phyloP scores from a whole-genome alignment of 331 rosid species.

The Quercus phellos region DNA sequence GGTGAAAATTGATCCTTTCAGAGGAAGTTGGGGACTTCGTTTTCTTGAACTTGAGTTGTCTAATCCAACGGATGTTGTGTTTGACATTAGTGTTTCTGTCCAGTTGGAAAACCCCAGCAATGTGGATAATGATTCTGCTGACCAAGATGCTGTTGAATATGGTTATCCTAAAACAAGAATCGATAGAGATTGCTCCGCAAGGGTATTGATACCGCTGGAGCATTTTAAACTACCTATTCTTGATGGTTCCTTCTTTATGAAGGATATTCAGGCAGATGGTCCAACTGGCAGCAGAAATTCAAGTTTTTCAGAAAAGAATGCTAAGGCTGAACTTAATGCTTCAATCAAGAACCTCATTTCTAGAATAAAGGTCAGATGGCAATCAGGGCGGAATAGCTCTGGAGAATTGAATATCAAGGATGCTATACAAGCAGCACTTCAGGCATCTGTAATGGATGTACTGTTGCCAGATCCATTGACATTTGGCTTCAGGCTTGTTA shows the following conservation, averaged over 20 bases:
- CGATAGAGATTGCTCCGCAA: conserved; percentile 87
- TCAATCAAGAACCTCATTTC: conserved; percentile 88
- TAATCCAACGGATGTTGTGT: conserved; percentile 86
- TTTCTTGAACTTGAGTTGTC: conserved; percentile 89
- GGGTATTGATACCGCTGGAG: conserved; percentile 94
- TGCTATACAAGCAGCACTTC: conserved; percentile 91
- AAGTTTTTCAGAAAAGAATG: conserved; percentile 69
- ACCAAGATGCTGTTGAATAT: conserved; percentile 55
- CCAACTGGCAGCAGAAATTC: conserved; percentile 40
- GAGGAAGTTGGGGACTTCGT: conserved; percentile 98
- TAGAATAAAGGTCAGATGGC: conserved; percentile 87
- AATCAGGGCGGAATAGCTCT: conserved; percentile 77
- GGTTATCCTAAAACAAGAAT: conserved; percentile 87
- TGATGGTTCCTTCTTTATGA: conserved; percentile 78
- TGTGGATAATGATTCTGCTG: conserved; percentile 36
- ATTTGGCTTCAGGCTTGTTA: conserved; percentile 72
- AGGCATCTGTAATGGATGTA: conserved; percentile 90
- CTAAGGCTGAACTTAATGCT: conserved; percentile 83
- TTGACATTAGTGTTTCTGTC: conserved; percentile 84
- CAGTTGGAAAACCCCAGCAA: conserved; percentile 59
- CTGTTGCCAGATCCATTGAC: conserved; percentile 95
- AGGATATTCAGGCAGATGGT: conserved; percentile 55
- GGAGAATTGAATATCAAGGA: conserved; percentile 93
- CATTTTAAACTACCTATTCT: conserved; percentile 90
- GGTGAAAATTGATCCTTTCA: conserved; percentile 85